phyloP scores from a whole-genome alignment of 257 asterid genomes.

The Forsythia suspensa region DNA sequence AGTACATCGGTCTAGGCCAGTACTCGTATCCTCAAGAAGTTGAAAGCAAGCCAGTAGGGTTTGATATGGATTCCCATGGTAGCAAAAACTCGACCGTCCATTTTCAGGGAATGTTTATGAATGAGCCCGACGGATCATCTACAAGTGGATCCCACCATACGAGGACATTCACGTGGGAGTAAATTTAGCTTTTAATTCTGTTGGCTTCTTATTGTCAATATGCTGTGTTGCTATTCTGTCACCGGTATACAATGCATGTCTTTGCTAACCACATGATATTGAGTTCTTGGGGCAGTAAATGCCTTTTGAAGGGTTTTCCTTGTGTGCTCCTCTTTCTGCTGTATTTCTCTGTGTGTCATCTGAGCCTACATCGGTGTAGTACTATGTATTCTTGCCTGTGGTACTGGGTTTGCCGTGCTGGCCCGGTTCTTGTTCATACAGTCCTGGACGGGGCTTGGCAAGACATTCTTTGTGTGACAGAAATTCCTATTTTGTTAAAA shows the following conservation, averaged over 20 bases:
- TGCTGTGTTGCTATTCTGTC: neutral
- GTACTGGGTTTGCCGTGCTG: neutral
- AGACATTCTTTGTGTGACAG: too few relatives aligned
- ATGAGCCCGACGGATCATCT: neutral
- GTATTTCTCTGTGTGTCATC: neutral
- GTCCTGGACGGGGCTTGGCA: too few relatives aligned
- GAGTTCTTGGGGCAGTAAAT: neutral
- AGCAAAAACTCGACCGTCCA: neutral
- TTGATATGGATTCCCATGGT: neutral
- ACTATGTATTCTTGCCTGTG: neutral
- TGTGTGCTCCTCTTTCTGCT: too few relatives aligned
- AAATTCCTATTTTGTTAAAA: too few relatives aligned
- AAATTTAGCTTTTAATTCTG: neutral
- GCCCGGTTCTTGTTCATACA: neutral
- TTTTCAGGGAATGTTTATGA: slow-evolving; percentile 4
- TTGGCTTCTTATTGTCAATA: neutral
- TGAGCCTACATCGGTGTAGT: neutral
- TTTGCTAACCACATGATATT: neutral
- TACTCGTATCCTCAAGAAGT: neutral
- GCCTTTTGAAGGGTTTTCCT: neutral
- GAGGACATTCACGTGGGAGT: neutral
- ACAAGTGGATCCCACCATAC: neutral
- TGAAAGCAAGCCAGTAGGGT: neutral
- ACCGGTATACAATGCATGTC: too few relatives aligned
- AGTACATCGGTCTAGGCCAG: neutral